A percentile compares a stretch with the other conserved stretches of the same genome.
These are phyloP conservation scores for Penicillium sp. DNA, from an alignment of 2,329 filamentous ascomycete species.

Conservation along the genomic window DNA sequence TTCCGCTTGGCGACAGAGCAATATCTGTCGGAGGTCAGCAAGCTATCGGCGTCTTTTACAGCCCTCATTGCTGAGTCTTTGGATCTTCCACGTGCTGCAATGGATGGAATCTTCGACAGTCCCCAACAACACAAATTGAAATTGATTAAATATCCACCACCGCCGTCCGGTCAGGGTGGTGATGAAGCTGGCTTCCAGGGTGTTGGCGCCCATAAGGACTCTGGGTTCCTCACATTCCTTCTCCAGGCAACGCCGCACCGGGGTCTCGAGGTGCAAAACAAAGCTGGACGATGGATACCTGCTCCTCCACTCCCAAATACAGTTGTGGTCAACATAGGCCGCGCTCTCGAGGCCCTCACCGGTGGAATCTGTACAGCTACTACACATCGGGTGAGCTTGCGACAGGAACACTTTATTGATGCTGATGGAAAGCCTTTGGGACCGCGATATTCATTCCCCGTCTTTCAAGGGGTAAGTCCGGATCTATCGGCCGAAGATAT, in stretches of 20 bases:
- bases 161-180: constrained; percentile 23
- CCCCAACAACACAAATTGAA: constrained; percentile 43
- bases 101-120: constrained; percentile 39
- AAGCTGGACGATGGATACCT: constrained; percentile 51
- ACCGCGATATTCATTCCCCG: constrained; percentile 40
- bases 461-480: constrained; percentile 42
- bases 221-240: constrained; percentile 55
- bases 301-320: constrained; percentile 50
- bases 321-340: constrained; percentile 55
- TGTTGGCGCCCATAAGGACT: constrained; percentile 54
- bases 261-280: constrained; percentile 55
- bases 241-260: constrained; percentile 49
- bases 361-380: constrained; percentile 42
- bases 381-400: constrained; percentile 40
- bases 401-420: constrained; percentile 32
- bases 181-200: constrained; percentile 41
- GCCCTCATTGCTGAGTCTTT: constrained; percentile 39
- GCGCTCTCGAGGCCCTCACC: constrained; percentile 41
- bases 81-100: constrained; percentile 31
- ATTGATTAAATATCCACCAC: constrained; percentile 51
- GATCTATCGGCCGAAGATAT: constrained; percentile 37
- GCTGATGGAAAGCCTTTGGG: constrained; percentile 28
- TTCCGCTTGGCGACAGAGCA: constrained; percentile 36
- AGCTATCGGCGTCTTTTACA: constrained; percentile 32
- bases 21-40: constrained; percentile 34